Base-by-base conservation (phyloP, 73 alveolate genomes). In the Durusdinium trenchii region DNA sequence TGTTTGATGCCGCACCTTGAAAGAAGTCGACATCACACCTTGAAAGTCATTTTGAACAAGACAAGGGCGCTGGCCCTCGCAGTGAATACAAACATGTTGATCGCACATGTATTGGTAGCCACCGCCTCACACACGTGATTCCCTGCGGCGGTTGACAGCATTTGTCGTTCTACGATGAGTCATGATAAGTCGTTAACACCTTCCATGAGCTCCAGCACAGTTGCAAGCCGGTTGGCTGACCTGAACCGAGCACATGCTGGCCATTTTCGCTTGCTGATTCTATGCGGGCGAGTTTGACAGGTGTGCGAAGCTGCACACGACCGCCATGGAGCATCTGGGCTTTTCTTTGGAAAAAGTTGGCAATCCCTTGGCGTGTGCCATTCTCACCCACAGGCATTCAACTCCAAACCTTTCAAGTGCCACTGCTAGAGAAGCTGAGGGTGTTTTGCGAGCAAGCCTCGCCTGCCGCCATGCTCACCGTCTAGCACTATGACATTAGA, bases 391-490 rank as follows among this genome's bases (percentile, higher is more conserved):
- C n/a, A n/a, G n/a, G 79, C 26, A 45, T 20, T 67, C 18, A 38
- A 40, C 60, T 47, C 36, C 32, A 78, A 23, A 78, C 50, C 50
- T 40, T 14, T 5, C 36, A 10, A 40, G 42, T 6, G 18, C 16
- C 35, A 81, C 40, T 35, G 67, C 5, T 47, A 9, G 30, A 47
- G 10, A 48, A 18, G 57, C 78, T 30, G 57, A 87, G 95, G 95
- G n/a, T 45, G 45, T 48, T 35, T 71, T 26, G 42, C 95, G 14
- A 50, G 40, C 47, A n/a, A 36, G 20, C 47, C 95, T 16, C 84
- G 95, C 30, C 40, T 87, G 95, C 95, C 95, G 38, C 95, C 95
- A 3, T 62, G 78, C 69, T 87, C 52, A 14, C 95, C 95, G 46
- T 43, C 92, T 51, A 61, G 69, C 51, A 50, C 50, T 10, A 87